Conservation (phyloP, 2,329 filamentous ascomycete species). For the Fusarium armeniacum region DNA sequence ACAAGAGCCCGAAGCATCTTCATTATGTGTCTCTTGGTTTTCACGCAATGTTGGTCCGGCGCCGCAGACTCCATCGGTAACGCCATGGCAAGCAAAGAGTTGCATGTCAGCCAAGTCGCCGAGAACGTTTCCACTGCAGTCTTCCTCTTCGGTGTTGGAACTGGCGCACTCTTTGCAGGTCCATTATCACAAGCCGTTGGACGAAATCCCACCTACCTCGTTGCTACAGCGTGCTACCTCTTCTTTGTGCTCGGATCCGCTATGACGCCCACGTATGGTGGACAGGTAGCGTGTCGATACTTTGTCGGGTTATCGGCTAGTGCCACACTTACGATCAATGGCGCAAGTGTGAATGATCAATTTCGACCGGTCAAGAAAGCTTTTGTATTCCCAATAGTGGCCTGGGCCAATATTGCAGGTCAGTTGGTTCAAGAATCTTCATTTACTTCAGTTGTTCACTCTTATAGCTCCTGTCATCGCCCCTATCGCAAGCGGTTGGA, state of each 20-base stretch:
- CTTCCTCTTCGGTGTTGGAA: conserved; percentile 54
- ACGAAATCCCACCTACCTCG: conserved; percentile 55
- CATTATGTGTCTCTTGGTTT: conserved; percentile 56
- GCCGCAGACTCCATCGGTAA: conserved; percentile 64
- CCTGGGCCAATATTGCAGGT: conserved; percentile 13
- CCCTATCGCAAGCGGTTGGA: conserved; percentile 5
- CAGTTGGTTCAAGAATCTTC: rapidly evolving
- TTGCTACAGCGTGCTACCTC: neutral
- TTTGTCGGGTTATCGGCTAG: conserved; percentile 13
- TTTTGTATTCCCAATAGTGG: conserved; percentile 8
- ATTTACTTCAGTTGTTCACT: rapidly evolving
- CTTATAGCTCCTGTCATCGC: conserved; percentile 3
- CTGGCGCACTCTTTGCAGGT: conserved; percentile 54
- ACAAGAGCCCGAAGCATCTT: conserved; percentile 52
- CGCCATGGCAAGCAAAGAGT: conserved; percentile 58
- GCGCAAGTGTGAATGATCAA: conserved; percentile 3
- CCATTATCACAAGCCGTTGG: conserved; percentile 56
- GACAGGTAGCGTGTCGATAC: conserved; percentile 6
- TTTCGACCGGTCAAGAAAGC: conserved; percentile 12
- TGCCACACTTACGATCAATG: conserved; percentile 6
- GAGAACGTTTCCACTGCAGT: conserved; percentile 62
- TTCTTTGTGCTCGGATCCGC: neutral
- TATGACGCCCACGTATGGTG: conserved; percentile 12
- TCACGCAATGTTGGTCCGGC: conserved; percentile 61
- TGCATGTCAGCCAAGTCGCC: conserved; percentile 63